Conservation (phyloP, 2,329 filamentous ascomycete species). For the Boeremia exigua region DNA sequence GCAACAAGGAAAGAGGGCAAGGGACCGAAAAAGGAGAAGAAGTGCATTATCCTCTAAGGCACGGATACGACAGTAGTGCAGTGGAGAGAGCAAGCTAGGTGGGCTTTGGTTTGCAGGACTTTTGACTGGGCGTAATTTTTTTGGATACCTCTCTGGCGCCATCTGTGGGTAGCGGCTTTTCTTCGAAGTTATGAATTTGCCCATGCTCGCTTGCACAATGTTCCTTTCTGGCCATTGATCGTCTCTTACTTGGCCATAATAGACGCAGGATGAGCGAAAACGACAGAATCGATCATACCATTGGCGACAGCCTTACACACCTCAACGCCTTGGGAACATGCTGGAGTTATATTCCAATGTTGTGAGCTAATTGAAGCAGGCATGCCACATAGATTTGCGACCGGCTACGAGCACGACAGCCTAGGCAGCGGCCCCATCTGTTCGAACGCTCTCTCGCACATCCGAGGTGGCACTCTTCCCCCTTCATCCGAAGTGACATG, state of each 20-base stretch:
- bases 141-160: slow-evolving; percentile 51
- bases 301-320: not conserved
- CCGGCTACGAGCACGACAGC: no score
- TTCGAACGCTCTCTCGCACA: not conserved
- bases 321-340: not conserved
- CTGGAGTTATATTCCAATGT: no score
- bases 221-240: slow-evolving; percentile 1
- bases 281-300: not conserved
- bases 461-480: not conserved
- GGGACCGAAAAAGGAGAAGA: slow-evolving; percentile 44
- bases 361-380: no score
- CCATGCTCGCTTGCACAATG: slow-evolving; percentile 18
- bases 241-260: not conserved
- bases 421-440: not conserved
- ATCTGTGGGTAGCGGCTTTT: slow-evolving; percentile 49
- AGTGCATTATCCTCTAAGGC: slow-evolving; percentile 47
- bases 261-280: not conserved
- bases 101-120: slow-evolving; percentile 38
- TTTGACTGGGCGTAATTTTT: slow-evolving; percentile 45
- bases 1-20: slow-evolving; percentile 65
- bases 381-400: no score
- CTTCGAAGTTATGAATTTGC: slow-evolving; percentile 35
- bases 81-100: slow-evolving; percentile 17
- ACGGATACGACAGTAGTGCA: not conserved
- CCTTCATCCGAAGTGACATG: not conserved